Evolutionary conservation across 148 eudicot genomes (phyloP).

Genomic region (Vaccinium macrocarpon): DNA sequence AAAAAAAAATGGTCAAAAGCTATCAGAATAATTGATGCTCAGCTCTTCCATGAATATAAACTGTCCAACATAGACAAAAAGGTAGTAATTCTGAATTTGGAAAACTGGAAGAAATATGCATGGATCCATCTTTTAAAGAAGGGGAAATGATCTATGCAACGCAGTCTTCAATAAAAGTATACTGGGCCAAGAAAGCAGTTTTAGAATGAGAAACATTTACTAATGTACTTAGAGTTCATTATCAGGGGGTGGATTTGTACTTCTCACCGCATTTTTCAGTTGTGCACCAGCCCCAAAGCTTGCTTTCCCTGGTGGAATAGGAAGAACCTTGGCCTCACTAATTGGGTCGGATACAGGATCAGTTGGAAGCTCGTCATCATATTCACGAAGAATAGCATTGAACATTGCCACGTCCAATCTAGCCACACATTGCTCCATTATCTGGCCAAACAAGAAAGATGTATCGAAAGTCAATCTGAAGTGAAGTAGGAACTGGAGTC

Average conservation of each 20-base stretch:
- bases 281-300: slow-evolving; percentile 97
- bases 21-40: background rate
- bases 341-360: slow-evolving; percentile 98
- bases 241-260: background rate
- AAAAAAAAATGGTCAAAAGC: background rate
- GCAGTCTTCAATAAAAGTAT: background rate
- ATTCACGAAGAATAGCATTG: slow-evolving; percentile 92
- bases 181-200: background rate
- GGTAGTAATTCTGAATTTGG: background rate
- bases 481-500: background rate
- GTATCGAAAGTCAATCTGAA: background rate
- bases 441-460: slow-evolving; percentile 37
- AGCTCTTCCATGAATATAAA: background rate
- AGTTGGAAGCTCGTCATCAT: slow-evolving; percentile 82
- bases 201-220: background rate
- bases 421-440: slow-evolving; percentile 92
- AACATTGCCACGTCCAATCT: slow-evolving; percentile 97
- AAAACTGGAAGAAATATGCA: background rate
- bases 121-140: background rate
- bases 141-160: background rate
- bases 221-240: background rate
- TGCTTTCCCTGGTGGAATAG: slow-evolving; percentile 81
- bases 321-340: slow-evolving; percentile 76
- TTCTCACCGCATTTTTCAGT: slow-evolving; percentile 83
- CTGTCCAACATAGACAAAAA: background rate